Conservation (phyloP, 768 basidiomycete species). For the Trametes maxima region DNA sequence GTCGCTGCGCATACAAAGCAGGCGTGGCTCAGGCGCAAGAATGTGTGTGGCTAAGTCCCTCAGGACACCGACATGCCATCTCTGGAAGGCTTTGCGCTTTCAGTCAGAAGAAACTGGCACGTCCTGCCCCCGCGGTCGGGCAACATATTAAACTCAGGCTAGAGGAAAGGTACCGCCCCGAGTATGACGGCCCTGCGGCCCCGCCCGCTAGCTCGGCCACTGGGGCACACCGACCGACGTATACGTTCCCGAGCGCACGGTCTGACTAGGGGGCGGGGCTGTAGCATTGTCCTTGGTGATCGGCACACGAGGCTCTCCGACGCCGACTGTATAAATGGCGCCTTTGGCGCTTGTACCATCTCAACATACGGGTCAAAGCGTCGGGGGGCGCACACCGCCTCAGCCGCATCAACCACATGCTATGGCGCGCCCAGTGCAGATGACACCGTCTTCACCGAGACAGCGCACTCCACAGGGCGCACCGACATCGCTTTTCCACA, state of each 20-base stretch:
- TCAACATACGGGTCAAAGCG: constrained; percentile 5
- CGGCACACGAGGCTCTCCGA: constrained; percentile 23
- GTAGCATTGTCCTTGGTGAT: neutral
- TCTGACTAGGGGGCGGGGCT: constrained; percentile 1
- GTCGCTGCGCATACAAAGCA: constrained; percentile 15
- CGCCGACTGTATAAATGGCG: neutral
- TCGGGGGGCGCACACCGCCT: constrained; percentile 12
- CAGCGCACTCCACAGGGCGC: constrained; percentile 1
- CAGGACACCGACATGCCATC: neutral
- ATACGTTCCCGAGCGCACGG: neutral
- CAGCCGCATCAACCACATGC: constrained; percentile 14
- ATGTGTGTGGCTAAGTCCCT: neutral
- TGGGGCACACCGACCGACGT: neutral
- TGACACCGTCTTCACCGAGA: neutral
- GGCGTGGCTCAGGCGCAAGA: neutral
- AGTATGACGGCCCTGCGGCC: neutral
- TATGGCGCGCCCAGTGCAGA: constrained; percentile 10
- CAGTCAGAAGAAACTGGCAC: neutral
- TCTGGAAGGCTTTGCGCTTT: neutral
- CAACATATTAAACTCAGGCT: neutral
- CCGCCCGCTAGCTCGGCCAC: neutral
- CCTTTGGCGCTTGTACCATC: constrained; percentile 3
- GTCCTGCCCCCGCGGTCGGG: neutral
- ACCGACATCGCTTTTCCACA: neutral
- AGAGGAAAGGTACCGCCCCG: neutral